phyloP scores from a whole-genome alignment of 352 stramenopile genomes.

The Thraustochytrium sp. region DNA sequence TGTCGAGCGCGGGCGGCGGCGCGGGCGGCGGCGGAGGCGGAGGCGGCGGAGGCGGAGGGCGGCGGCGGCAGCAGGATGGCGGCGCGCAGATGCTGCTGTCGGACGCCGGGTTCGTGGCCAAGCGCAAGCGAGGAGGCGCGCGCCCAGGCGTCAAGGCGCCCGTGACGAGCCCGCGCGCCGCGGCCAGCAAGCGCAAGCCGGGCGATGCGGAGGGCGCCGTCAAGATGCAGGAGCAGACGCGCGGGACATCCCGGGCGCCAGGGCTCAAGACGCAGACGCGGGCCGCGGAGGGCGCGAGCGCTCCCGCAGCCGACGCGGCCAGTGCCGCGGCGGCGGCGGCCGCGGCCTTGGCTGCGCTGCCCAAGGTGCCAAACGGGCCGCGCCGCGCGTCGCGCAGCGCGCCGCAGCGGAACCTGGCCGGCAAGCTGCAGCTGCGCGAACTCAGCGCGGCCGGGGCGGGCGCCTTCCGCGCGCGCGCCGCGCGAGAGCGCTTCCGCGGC shows the following conservation, averaged over 20 bases:
- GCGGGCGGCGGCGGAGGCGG: too few species aligned
- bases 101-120: slow-evolving; percentile 1
- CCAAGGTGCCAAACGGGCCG: background rate
- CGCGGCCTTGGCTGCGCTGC: too few species aligned
- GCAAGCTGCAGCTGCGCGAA: slow-evolving; percentile 27
- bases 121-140: background rate
- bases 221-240: background rate
- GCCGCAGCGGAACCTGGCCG: background rate
- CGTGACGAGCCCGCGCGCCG: background rate
- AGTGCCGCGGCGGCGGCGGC: too few species aligned
- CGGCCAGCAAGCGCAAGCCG: background rate
- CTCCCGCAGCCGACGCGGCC: too few species aligned
- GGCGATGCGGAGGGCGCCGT: too few species aligned
- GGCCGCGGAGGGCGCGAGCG: too few species aligned
- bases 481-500: background rate
- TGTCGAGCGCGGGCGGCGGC: too few species aligned
- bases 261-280: background rate
- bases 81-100: background rate
- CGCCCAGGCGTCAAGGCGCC: background rate
- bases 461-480: background rate
- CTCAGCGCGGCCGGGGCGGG: background rate
- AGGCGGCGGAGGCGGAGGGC: too few species aligned
- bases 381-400: background rate
- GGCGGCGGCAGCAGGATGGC: background rate
- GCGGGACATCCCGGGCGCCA: background rate